phyloP scores from a whole-genome alignment of 2,329 filamentous ascomycete species.

The Alternaria arborescens region DNA sequence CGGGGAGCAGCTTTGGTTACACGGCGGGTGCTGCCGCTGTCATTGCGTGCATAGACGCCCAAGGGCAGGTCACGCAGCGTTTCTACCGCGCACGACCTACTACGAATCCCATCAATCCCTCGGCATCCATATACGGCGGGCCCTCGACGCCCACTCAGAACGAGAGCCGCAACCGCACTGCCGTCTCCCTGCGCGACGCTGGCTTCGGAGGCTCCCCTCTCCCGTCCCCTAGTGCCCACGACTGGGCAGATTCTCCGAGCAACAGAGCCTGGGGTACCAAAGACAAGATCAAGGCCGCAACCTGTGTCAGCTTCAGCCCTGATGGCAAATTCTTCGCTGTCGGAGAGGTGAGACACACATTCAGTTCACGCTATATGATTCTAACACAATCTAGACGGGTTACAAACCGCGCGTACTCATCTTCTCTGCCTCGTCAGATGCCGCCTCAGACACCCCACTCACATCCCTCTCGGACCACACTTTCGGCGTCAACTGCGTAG shows the following conservation, averaged over 20 bases:
- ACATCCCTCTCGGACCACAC: constrained; percentile 89
- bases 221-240: constrained; percentile 57
- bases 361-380: neutral
- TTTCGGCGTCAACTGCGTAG: constrained; percentile 86
- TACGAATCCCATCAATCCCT: constrained; percentile 71
- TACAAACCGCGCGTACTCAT: constrained; percentile 91
- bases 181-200: constrained; percentile 61
- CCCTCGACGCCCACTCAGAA: constrained; percentile 63
- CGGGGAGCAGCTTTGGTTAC: constrained; percentile 79
- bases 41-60: constrained; percentile 78
- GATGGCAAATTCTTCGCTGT: constrained; percentile 90
- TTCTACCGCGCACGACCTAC: constrained; percentile 88
- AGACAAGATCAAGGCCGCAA: constrained; percentile 93
- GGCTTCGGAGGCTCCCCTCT: constrained; percentile 53
- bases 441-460: constrained; percentile 80
- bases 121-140: constrained; percentile 61
- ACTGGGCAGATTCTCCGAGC: constrained; percentile 65
- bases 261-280: constrained; percentile 85
- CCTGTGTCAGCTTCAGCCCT: constrained; percentile 85
- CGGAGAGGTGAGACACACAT: constrained; percentile 70
- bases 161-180: constrained; percentile 67
- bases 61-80: constrained; percentile 72
- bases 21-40: constrained; percentile 95
- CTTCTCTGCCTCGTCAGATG: constrained; percentile 80
- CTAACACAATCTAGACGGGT: constrained; percentile 69